Percentiles rank a stretch among this genome's conserved stretches.
Conservation (phyloP, 1,139 yeast genomes). For the Diutina catenulata region DNA sequence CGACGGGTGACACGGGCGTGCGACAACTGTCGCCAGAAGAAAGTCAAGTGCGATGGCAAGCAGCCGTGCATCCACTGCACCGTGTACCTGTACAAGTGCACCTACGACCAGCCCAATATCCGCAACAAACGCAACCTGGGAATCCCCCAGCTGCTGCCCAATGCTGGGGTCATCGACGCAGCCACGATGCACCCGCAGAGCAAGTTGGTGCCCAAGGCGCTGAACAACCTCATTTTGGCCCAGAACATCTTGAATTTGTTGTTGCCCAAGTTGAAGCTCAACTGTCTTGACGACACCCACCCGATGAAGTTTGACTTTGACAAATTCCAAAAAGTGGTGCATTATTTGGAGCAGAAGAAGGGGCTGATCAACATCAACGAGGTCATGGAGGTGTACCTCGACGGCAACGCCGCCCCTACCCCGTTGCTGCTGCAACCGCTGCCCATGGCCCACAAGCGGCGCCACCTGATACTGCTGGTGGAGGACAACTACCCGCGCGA, state of each 20-base stretch:
- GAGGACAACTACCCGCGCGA: slow-evolving; percentile 15
- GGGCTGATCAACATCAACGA: slow-evolving; percentile 13
- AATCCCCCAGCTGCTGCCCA: slow-evolving; percentile 5
- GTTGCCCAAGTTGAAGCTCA: slow-evolving; percentile 36
- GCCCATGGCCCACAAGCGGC: slow-evolving; percentile 7
- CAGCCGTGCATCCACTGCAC: slow-evolving; percentile 86
- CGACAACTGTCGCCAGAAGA: slow-evolving; percentile 65
- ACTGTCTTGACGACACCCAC: slow-evolving; percentile 21
- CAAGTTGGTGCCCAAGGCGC: background rate
- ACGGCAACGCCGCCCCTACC: slow-evolving; percentile 9
- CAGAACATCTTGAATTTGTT: slow-evolving; percentile 23
- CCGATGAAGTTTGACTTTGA: slow-evolving; percentile 22
- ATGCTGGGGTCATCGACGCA: slow-evolving; percentile 2
- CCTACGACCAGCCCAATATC: slow-evolving; percentile 64
- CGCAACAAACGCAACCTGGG: slow-evolving; percentile 25
- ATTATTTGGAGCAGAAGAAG: slow-evolving; percentile 14
- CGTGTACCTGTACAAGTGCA: slow-evolving; percentile 67
- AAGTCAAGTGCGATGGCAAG: slow-evolving; percentile 81
- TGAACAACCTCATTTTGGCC: slow-evolving; percentile 5
- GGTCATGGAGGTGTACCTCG: slow-evolving; percentile 16
- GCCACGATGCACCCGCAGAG: background rate
- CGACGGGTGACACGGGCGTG: slow-evolving; percentile 80
- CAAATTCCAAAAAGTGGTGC: slow-evolving; percentile 17
- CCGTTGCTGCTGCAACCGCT: slow-evolving; percentile 8
- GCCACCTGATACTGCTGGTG: slow-evolving; percentile 7